Percentiles rank a stretch among this genome's conserved stretches.
These are phyloP conservation scores for Cladophialophora immunda DNA, from an alignment of 2,329 filamentous ascomycete genomes.

Conservation along the genomic window DNA sequence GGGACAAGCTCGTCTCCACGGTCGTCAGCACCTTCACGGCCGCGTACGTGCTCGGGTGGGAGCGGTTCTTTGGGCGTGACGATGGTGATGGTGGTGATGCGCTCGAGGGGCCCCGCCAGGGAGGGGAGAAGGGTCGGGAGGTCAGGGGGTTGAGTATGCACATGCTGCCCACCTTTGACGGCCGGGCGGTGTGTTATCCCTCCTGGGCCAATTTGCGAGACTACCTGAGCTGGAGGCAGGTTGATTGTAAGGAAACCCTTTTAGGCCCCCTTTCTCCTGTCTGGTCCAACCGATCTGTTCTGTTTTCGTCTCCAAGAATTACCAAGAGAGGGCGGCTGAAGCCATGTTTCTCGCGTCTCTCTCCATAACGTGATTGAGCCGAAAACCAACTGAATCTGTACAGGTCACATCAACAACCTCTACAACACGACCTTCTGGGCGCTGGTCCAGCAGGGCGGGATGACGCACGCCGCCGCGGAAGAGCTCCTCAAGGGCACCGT, in stretches of 20 bases:
- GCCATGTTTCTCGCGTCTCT: no score
- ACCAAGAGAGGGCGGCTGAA: no score
- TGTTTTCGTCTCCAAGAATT: no score
- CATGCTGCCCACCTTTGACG: conserved; percentile 85
- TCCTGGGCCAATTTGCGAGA: conserved; percentile 82
- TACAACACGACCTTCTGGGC: conserved; percentile 98
- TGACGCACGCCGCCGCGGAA: conserved; percentile 81
- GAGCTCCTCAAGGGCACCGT: conserved; percentile 81
- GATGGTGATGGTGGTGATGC: not conserved
- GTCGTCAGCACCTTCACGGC: conserved; percentile 93
- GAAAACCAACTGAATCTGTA: no score
- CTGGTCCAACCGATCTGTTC: not conserved
- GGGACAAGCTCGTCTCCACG: conserved; percentile 89
- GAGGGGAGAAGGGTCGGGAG: not conserved
- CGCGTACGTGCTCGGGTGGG: conserved; percentile 85
- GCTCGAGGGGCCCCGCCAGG: not conserved
- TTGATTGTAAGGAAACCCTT: conserved; percentile 75
- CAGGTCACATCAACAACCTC: conserved; percentile 96
- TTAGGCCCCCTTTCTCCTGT: not conserved
- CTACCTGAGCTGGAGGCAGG: conserved; percentile 97
- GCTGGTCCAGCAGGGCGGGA: conserved; percentile 78
- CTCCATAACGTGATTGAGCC: no score
- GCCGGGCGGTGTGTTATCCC: conserved; percentile 89
- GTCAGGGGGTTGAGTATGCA: conserved; percentile 68
- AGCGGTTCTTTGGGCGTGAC: conserved; percentile 1